phyloP scores from a whole-genome alignment of 1,284 basidiomycete genomes.

The Stygiomarasmius scandens region DNA sequence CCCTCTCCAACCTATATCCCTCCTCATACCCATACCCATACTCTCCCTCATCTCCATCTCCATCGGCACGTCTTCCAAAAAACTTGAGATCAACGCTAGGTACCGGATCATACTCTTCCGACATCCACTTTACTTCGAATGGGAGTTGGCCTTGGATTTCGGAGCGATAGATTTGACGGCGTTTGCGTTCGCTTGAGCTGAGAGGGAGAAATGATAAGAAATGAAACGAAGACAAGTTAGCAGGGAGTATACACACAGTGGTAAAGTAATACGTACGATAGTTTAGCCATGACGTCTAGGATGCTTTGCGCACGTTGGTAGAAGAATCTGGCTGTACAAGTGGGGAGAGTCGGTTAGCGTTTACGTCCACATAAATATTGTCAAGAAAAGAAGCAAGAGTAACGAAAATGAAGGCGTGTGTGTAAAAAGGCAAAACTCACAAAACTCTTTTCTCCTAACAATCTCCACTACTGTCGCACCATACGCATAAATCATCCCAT shows the following conservation, averaged over 20 bases:
- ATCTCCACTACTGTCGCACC: slow-evolving; percentile 91
- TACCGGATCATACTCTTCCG: slow-evolving; percentile 58
- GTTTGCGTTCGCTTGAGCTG: slow-evolving; percentile 73
- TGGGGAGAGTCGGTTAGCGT: neutral
- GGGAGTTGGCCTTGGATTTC: slow-evolving; percentile 82
- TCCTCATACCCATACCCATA: slow-evolving; percentile 39
- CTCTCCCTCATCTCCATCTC: neutral
- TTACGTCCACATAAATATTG: neutral
- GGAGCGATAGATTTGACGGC: slow-evolving; percentile 76
- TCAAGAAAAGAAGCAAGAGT: neutral
- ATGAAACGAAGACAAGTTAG: slow-evolving; percentile 7
- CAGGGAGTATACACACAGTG: too few relatives aligned
- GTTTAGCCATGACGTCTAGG: slow-evolving; percentile 80
- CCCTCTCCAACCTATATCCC: slow-evolving; percentile 66
- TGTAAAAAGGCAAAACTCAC: slow-evolving; percentile 38
- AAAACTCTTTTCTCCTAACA: slow-evolving; percentile 87
- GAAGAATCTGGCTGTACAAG: slow-evolving; percentile 66
- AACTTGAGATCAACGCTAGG: slow-evolving; percentile 80
- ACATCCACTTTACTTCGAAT: slow-evolving; percentile 72
- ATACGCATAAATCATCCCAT: slow-evolving; percentile 92
- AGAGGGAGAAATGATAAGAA: slow-evolving; percentile 10
- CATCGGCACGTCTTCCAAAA: slow-evolving; percentile 35
- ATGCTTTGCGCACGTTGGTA: slow-evolving; percentile 78
- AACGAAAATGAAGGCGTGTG: neutral
- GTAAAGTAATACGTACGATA: slow-evolving; percentile 61